Evolutionary conservation across 345 rosid species (phyloP).

Genomic region (Citrus glauca): DNA sequence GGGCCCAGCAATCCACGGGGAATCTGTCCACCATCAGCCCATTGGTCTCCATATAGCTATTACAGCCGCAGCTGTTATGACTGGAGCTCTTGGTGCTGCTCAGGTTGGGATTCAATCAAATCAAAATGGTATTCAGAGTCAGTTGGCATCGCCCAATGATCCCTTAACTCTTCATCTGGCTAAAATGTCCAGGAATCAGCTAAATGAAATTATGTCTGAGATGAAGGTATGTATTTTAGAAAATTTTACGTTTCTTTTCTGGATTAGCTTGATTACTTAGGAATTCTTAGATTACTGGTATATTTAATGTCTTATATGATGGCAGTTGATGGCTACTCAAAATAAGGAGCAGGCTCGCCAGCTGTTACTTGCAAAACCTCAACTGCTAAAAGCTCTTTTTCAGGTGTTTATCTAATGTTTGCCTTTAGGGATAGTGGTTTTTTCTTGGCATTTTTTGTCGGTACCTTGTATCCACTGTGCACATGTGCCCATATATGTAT

Average conservation of each 20-base stretch:
- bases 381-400: constrained; percentile 78
- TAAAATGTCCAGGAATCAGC: constrained; percentile 82
- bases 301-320: constrained; percentile 12
- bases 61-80: constrained; percentile 71
- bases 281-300: background rate
- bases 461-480: background rate
- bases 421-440: background rate
- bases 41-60: constrained; percentile 83
- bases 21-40: constrained; percentile 57
- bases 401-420: constrained; percentile 47
- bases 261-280: background rate
- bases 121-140: constrained; percentile 46
- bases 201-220: constrained; percentile 69
- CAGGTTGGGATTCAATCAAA: constrained; percentile 51
- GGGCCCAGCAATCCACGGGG: constrained; percentile 42
- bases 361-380: constrained; percentile 71
- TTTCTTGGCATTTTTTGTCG: background rate
- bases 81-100: constrained; percentile 72
- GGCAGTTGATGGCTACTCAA: constrained; percentile 69
- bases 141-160: constrained; percentile 57
- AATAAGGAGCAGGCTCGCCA: constrained; percentile 71
- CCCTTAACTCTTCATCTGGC: constrained; percentile 92
- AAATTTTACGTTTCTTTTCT: background rate
- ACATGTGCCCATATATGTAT: background rate
- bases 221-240: constrained; percentile 52